Base-by-base conservation (phyloP, 139 green algal genomes). In the Yamagishiella unicocca region DNA sequence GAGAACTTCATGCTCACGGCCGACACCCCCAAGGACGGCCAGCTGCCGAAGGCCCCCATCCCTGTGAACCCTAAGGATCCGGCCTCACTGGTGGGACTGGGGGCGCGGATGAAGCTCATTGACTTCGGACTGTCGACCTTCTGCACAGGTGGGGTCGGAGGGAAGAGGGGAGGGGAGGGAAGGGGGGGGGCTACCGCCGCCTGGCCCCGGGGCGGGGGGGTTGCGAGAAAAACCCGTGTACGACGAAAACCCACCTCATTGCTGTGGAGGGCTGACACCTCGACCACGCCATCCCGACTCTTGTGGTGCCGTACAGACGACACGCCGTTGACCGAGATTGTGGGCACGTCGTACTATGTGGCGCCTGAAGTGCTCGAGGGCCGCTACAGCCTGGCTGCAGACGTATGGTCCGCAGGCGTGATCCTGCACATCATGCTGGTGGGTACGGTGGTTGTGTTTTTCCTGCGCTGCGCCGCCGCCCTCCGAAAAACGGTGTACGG, bases 1-100 rank as follows among this genome's bases (percentile, higher is more conserved):
- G 92, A 93, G 72, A 94, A 94, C 92, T 99, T 99, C 82, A 91
- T 99, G 90, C 95, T 99, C 54, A 93, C 92, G 2, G 91, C 54
- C 67, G 70, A 78, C 33, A 33, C 45, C 17, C 66, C 66, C 8
- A 74, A 74, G 31, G 31, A 45, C 66, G 45, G 45, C 31, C 38
- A n/a, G n/a, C n/a, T n/a, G n/a, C n/a, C n/a, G n/a, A n/a, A n/a
- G n/a, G n/a, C n/a, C n/a, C n/a, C n/a, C n/a, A n/a, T n/a, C n/a
- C n/a, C n/a, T n/a, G n/a, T n/a, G n/a, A n/a, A n/a, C n/a, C n/a
- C n/a, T n/a, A n/a, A n/a, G n/a, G n/a, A n/a, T n/a, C n/a, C n/a
- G n/a, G n/a, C n/a, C n/a, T 12, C 70, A 1, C 70, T 53, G 25
- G 25, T 55, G 40, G 70, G 38, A 22, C 21, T 81, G 31, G 82